Conservation (phyloP, 345 rosid species). For the Populus simonii region DNA sequence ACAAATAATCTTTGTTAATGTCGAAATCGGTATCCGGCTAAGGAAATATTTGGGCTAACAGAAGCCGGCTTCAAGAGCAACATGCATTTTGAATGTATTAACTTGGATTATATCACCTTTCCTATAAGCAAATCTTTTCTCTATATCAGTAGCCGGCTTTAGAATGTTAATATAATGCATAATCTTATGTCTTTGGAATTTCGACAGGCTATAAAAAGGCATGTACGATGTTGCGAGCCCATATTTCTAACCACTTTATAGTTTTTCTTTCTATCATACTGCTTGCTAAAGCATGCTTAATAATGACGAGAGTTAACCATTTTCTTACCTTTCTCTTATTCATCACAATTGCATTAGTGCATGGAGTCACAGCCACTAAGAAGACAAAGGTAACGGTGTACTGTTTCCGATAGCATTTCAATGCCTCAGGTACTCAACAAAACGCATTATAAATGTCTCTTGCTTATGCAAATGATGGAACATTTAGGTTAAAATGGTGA, state of each 20-base stretch:
- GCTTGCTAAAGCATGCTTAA: too few relatives aligned
- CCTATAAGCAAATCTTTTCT: neutral
- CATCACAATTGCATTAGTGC: slow-evolving; percentile 15
- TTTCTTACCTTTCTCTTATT: slow-evolving; percentile 22
- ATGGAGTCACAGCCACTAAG: slow-evolving; percentile 17
- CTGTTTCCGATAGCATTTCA: too few relatives aligned
- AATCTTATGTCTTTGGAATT: neutral
- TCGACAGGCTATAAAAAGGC: neutral
- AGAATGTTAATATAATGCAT: neutral
- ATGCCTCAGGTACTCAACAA: too few relatives aligned
- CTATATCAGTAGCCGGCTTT: neutral
- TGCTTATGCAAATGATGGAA: neutral
- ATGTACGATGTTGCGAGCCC: neutral
- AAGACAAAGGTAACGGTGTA: slow-evolving; percentile 24
- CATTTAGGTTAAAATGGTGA: neutral
- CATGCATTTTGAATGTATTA: neutral
- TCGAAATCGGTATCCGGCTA: neutral
- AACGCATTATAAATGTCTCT: neutral
- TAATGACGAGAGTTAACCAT: slow-evolving; percentile 12
- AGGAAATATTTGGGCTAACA: neutral
- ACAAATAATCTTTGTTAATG: neutral
- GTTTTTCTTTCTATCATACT: neutral
- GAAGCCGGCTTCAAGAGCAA: neutral
- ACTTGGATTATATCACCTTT: neutral
- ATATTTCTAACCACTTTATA: neutral